phyloP scores from a whole-genome alignment of 257 asterid species.

The Gentiana dahurica region DNA sequence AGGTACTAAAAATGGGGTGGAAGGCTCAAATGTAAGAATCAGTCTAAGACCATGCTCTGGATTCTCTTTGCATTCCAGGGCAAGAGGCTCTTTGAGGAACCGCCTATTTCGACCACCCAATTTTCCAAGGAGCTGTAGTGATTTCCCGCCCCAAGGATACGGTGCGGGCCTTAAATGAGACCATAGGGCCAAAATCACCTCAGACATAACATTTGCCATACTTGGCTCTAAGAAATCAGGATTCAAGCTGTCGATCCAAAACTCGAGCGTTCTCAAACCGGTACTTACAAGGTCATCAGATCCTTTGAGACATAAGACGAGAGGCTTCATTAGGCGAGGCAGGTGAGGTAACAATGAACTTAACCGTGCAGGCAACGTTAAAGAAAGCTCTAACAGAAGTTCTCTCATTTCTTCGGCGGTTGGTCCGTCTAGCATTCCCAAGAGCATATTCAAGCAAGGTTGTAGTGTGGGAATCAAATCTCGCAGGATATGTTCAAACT shows the following conservation, averaged over 20 bases:
- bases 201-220: conserved; percentile 99
- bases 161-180: conserved; percentile 95
- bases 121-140: conserved; percentile 96
- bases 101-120: conserved; percentile 98
- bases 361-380: conserved; percentile 84
- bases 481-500: conserved; percentile 85
- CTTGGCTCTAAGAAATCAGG: conserved; percentile 99
- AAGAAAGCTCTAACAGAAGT: conserved; percentile 79
- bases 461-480: conserved; percentile 82
- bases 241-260: conserved; percentile 99
- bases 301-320: conserved; percentile 96
- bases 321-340: conserved; percentile 96
- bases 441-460: conserved; percentile 82
- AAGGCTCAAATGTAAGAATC: conserved; percentile 96
- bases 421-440: conserved; percentile 97
- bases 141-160: conserved; percentile 93
- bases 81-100: conserved; percentile 94
- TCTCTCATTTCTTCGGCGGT: conserved; percentile 88
- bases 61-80: conserved; percentile 97
- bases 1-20: conserved; percentile 96
- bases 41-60: conserved; percentile 98
- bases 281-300: conserved; percentile 86
- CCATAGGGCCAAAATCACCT: conserved; percentile 96
- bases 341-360: conserved; percentile 92
- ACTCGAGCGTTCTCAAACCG: conserved; percentile 95